Evolutionary conservation across 2,329 filamentous ascomycete genomes (phyloP).

Genomic region (Diaporthe humulicola): DNA sequence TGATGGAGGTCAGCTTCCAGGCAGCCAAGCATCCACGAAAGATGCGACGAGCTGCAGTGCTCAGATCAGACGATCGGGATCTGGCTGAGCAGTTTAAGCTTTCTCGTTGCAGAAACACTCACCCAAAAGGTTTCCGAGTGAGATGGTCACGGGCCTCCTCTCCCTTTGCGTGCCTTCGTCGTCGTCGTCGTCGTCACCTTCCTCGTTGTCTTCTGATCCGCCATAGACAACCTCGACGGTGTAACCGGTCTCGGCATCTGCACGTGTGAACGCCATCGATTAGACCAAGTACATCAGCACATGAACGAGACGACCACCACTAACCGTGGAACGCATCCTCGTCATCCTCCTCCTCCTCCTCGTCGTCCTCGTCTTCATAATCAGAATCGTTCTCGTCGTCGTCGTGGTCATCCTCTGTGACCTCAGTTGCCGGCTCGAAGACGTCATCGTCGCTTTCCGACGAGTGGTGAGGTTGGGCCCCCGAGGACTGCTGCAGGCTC

Average conservation of each 20-base stretch:
- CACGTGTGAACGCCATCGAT: neutral
- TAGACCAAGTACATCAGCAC: neutral
- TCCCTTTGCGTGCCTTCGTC: slow-evolving; percentile 31
- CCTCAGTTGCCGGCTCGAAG: slow-evolving; percentile 37
- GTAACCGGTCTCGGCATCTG: slow-evolving; percentile 39
- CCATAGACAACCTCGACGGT: slow-evolving; percentile 40
- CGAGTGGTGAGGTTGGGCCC: slow-evolving; percentile 9
- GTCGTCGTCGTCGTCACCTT: slow-evolving; percentile 40
- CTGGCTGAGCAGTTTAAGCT: slow-evolving; percentile 1
- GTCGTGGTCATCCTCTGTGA: slow-evolving; percentile 36
- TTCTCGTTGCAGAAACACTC: slow-evolving; percentile 17
- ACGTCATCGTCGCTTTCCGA: slow-evolving; percentile 34
- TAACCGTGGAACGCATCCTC: slow-evolving; percentile 43
- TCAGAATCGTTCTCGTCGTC: slow-evolving; percentile 46
- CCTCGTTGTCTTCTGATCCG: slow-evolving; percentile 41
- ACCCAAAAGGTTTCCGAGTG: slow-evolving; percentile 36
- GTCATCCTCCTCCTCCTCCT: slow-evolving; percentile 47
- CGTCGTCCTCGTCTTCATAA: slow-evolving; percentile 39
- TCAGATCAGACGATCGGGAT: slow-evolving; percentile 7
- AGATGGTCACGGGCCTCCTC: neutral
- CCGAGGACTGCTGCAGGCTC: slow-evolving; percentile 34
- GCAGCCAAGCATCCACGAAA: neutral
- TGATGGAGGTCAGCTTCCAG: slow-evolving; percentile 31
- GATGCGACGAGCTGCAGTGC: neutral
- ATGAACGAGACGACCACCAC: neutral